Percentiles rank a stretch among this genome's conserved stretches.
phyloP scores from a whole-genome alignment of 148 eudicot species.

The Chenopodium berlandieri region DNA sequence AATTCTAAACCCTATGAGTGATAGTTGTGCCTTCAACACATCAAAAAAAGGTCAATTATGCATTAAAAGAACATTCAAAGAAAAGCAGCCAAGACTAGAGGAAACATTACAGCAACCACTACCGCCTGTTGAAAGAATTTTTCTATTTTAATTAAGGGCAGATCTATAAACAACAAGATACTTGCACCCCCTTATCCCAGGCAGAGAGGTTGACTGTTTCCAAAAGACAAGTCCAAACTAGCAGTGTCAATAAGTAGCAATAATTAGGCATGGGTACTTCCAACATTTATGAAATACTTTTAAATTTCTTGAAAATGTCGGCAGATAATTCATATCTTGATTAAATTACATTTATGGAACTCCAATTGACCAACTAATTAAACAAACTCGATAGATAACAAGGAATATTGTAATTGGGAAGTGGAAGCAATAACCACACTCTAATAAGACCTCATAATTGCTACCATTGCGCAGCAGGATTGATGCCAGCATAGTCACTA shows the following conservation, averaged over 20 bases:
- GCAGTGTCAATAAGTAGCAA: not conserved
- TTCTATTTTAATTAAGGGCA: not conserved
- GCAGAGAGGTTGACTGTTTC: not conserved
- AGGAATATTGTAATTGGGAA: not conserved
- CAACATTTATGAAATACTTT: not conserved
- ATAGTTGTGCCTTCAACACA: not conserved
- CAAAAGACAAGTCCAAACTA: not conserved
- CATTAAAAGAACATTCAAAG: not conserved
- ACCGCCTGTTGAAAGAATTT: no score
- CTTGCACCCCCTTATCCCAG: not conserved
- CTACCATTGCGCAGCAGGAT: conserved; percentile 18
- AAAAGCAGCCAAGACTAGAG: not conserved
- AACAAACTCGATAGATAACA: not conserved
- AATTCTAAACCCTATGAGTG: not conserved
- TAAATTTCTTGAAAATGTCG: not conserved
- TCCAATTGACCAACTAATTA: not conserved
- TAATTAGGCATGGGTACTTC: not conserved
- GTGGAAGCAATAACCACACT: not conserved
- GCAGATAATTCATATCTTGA: not conserved
- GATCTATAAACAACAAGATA: not conserved
- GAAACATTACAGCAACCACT: not conserved
- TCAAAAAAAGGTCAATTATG: not conserved
- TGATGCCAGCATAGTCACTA: not conserved
- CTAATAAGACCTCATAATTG: not conserved
- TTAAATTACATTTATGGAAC: not conserved